Conservation (phyloP, 768 basidiomycete genomes). For the Trametes coccinea region DNA sequence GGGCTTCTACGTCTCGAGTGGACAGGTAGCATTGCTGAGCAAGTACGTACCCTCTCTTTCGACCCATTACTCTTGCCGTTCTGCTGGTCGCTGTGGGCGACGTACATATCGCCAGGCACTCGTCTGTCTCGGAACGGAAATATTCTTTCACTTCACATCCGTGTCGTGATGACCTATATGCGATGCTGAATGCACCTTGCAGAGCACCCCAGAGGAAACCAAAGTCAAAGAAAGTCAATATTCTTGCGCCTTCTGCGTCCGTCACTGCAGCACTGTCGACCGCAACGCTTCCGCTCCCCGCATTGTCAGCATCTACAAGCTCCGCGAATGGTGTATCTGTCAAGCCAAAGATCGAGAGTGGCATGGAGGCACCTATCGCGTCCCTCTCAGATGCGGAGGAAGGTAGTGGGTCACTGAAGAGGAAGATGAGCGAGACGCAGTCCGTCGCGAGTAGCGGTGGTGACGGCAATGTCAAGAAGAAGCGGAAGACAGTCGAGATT, state of each 20-base stretch:
- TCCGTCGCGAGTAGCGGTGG: constrained; percentile 11
- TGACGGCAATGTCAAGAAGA: constrained; percentile 50
- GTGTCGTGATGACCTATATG: background rate
- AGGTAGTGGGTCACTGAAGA: constrained; percentile 26
- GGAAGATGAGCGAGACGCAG: constrained; percentile 26
- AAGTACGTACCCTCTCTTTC: constrained; percentile 40
- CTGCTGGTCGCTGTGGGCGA: background rate
- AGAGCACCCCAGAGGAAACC: constrained; percentile 67
- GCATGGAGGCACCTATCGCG: constrained; percentile 54
- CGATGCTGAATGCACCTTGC: background rate
- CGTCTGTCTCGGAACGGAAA: no score
- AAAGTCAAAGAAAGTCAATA: constrained; percentile 57
- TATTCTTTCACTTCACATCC: no score
- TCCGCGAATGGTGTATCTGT: constrained; percentile 19
- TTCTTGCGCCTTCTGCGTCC: constrained; percentile 33
- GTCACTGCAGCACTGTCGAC: constrained; percentile 30
- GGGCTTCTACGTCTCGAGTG: constrained; percentile 89
- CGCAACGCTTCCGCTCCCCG: constrained; percentile 22
- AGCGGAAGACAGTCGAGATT: constrained; percentile 68
- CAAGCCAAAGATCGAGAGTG: constrained; percentile 37
- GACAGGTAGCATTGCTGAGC: constrained; percentile 85
- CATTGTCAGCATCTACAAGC: constrained; percentile 3
- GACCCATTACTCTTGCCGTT: constrained; percentile 10
- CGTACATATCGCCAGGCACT: no score
- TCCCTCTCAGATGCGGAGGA: constrained; percentile 44